A percentile compares a stretch with the other conserved stretches of the same genome.
These are phyloP conservation scores for Eucalyptus viminalis DNA, from an alignment of 345 rosid genomes.

Conservation along the genomic window DNA sequence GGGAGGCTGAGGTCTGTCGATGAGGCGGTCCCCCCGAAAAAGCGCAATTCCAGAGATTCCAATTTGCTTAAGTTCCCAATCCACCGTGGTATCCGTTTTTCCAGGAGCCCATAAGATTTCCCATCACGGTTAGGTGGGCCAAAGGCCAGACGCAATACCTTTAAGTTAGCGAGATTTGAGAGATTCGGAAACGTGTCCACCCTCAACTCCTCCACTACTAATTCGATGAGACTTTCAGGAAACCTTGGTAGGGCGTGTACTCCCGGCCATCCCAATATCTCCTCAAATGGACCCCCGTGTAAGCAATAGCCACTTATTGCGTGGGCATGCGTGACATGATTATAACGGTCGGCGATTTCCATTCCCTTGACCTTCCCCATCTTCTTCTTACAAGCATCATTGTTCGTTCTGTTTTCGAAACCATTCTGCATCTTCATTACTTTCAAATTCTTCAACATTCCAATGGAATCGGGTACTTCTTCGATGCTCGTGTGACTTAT, in stretches of 20 bases:
- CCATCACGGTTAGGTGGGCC: rapidly evolving
- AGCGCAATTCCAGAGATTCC: rapidly evolving
- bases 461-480: background rate
- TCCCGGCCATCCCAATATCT: background rate
- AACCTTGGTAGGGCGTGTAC: no score
- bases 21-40: rapidly evolving
- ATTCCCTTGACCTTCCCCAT: no score
- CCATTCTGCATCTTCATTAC: rapidly evolving
- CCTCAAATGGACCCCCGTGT: rapidly evolving
- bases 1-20: rapidly evolving
- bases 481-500: rapidly evolving
- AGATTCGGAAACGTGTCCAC: no score
- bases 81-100: rapidly evolving
- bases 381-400: rapidly evolving
- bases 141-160: rapidly evolving
- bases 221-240: no score
- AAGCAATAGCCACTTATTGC: rapidly evolving
- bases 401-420: rapidly evolving
- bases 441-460: background rate
- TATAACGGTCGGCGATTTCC: background rate
- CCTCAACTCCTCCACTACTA: no score
- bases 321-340: no score
- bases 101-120: rapidly evolving
- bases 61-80: no score
- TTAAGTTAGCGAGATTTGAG: no score